These are phyloP conservation scores for Fusarium tanahbumbuense DNA, from an alignment of 2,329 filamentous ascomycete genomes.

Conservation along the genomic window DNA sequence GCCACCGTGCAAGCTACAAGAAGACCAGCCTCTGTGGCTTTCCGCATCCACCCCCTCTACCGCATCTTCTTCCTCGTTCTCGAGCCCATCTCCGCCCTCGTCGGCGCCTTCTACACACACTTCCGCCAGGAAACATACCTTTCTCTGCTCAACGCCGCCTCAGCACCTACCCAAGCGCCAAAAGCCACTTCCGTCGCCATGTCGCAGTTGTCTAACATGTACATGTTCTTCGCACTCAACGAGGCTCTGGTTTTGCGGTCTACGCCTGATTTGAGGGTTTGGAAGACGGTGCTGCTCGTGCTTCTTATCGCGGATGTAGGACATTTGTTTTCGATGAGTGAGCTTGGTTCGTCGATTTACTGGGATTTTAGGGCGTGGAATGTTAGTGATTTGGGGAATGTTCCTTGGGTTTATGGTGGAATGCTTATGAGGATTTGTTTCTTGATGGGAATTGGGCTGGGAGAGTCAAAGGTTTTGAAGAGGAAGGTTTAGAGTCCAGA, in stretches of 20 bases:
- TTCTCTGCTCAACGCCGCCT: slow-evolving; percentile 67
- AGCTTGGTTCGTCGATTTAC: slow-evolving; percentile 71
- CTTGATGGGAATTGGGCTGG: slow-evolving; percentile 66
- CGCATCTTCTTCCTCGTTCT: slow-evolving; percentile 79
- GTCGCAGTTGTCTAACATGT: slow-evolving; percentile 81
- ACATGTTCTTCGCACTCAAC: slow-evolving; percentile 80
- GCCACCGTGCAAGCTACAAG: slow-evolving; percentile 43
- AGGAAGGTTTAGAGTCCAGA: slow-evolving; percentile 42
- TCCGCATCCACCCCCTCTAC: slow-evolving; percentile 70
- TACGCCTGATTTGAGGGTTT: slow-evolving; percentile 75
- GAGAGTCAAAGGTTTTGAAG: slow-evolving; percentile 41
- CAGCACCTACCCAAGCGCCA: slow-evolving; percentile 60
- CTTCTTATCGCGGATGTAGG: slow-evolving; percentile 81
- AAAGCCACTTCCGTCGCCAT: slow-evolving; percentile 73
- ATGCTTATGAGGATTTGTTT: slow-evolving; percentile 70
- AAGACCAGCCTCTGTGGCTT: slow-evolving; percentile 47
- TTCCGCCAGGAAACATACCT: slow-evolving; percentile 69
- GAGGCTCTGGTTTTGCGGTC: slow-evolving; percentile 80
- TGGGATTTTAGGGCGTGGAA: slow-evolving; percentile 73
- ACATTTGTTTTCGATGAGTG: slow-evolving; percentile 74
- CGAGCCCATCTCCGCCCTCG: slow-evolving; percentile 69
- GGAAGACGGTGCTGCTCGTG: slow-evolving; percentile 73
- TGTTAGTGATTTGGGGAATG: slow-evolving; percentile 74
- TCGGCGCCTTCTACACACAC: slow-evolving; percentile 64
- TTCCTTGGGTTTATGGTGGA: slow-evolving; percentile 76